Conservation (phyloP, 495 filamentous ascomycete genomes). For the Talaromyces thailandensis region DNA sequence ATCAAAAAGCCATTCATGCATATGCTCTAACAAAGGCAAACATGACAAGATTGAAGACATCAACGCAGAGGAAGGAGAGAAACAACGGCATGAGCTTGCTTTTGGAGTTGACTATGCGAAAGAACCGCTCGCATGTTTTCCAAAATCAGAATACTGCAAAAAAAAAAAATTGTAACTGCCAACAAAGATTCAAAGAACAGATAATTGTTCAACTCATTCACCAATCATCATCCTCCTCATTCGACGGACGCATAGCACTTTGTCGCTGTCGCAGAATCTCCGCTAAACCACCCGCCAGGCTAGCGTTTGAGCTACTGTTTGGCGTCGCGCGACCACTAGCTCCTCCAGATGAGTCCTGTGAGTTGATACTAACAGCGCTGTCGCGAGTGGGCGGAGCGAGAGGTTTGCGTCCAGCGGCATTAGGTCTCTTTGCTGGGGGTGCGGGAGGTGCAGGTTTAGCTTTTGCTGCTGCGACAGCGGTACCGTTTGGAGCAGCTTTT, state of each 20-base stretch:
- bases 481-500: slow-evolving; percentile 39
- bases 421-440: slow-evolving; percentile 82
- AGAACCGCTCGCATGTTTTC: background rate
- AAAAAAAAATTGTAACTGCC: background rate
- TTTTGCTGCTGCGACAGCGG: slow-evolving; percentile 40
- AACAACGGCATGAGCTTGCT: background rate
- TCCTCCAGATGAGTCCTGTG: slow-evolving; percentile 49
- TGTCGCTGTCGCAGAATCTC: slow-evolving; percentile 72
- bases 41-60: background rate
- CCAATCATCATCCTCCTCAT: slow-evolving; percentile 65
- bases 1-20: slow-evolving; percentile 5
- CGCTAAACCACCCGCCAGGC: slow-evolving; percentile 75
- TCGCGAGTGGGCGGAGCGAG: slow-evolving; percentile 54
- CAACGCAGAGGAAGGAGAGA: background rate
- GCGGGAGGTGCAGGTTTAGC: slow-evolving; percentile 70
- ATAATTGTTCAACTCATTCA: slow-evolving; percentile 15
- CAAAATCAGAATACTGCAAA: background rate
- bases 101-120: background rate
- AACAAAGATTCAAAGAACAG: background rate
- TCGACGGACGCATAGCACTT: slow-evolving; percentile 54
- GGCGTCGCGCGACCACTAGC: slow-evolving; percentile 60
- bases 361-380: slow-evolving; percentile 64
- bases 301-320: slow-evolving; percentile 56
- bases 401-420: slow-evolving; percentile 54
- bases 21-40: slow-evolving; percentile 5